These are phyloP conservation scores for Caryocar brasiliense DNA, from an alignment of 441 rosid species.

Conservation along the genomic window DNA sequence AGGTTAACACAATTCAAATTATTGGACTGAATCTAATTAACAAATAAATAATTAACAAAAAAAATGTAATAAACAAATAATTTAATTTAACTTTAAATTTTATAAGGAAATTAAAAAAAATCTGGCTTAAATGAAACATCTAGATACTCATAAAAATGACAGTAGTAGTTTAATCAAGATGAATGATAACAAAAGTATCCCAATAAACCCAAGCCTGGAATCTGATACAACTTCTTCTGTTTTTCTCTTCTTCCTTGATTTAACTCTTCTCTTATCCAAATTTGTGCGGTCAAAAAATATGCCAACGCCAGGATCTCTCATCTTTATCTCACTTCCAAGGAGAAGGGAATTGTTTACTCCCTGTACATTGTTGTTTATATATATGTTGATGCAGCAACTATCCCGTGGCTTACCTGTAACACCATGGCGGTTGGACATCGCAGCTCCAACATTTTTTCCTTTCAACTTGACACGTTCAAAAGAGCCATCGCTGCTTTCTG, in stretches of 20 bases:
- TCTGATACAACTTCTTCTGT: background rate
- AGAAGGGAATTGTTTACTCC: slow-evolving; percentile 48
- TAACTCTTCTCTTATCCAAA: slow-evolving; percentile 1
- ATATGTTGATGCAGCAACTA: slow-evolving; percentile 59
- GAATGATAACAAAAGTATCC: slow-evolving; percentile 18
- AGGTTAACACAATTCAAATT: too few species aligned
- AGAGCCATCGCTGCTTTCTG: slow-evolving; percentile 13
- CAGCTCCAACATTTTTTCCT: slow-evolving; percentile 58
- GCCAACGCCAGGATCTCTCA: slow-evolving; percentile 60
- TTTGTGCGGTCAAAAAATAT: slow-evolving; percentile 33
- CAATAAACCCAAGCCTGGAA: slow-evolving; percentile 14
- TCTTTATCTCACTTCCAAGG: slow-evolving; percentile 42
- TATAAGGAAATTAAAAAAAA: too few species aligned
- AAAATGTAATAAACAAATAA: too few species aligned
- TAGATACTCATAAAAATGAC: background rate
- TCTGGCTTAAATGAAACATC: too few species aligned
- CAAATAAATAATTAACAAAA: too few species aligned
- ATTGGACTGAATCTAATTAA: too few species aligned
- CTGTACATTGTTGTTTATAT: slow-evolving; percentile 61
- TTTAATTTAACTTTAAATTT: too few species aligned
- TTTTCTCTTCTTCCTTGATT: background rate
- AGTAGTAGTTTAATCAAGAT: slow-evolving; percentile 7
- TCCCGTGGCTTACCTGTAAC: slow-evolving; percentile 22
- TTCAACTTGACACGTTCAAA: slow-evolving; percentile 32
- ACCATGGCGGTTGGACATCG: slow-evolving; percentile 31